A percentile compares a stretch with the other conserved stretches of the same genome.
Conservation (phyloP, 1,284 basidiomycete species). For the Cutaneotrichosporon mucoides region DNA sequence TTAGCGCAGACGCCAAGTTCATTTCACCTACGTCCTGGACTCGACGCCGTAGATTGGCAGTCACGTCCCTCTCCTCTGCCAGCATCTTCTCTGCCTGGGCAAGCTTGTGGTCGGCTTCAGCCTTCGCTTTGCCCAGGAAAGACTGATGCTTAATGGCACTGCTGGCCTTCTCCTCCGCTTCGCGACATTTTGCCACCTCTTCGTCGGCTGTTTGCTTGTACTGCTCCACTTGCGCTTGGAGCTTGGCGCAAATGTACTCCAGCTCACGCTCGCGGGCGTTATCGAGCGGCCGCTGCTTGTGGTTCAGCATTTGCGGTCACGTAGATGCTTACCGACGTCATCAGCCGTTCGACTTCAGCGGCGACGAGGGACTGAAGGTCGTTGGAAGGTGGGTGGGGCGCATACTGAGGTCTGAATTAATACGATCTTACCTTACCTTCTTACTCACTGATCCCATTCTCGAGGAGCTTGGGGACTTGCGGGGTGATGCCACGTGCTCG, state of each 20-base stretch:
- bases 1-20: no score
- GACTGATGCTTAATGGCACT: conserved; percentile 21
- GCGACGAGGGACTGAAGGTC: neutral
- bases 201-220: neutral
- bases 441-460: neutral
- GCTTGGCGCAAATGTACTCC: neutral
- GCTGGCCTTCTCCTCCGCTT: conserved; percentile 10
- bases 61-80: neutral
- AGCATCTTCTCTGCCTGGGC: neutral
- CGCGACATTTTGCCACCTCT: conserved; percentile 2
- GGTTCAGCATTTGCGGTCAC: no score
- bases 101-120: conserved; percentile 11
- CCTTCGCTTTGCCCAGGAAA: conserved; percentile 12
- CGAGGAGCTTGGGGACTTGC: neutral
- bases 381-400: neutral
- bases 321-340: neutral
- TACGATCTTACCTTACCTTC: no score
- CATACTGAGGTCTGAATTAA: neutral
- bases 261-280: no score
- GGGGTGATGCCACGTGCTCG: neutral
- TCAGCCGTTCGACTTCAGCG: neutral
- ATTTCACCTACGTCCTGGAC: conserved; percentile 3
- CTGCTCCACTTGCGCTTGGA: neutral
- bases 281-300: no score
- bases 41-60: neutral